These are phyloP conservation scores for Papiliotrema nemorosa DNA, from an alignment of 1,284 basidiomycete species.

Conservation along the genomic window DNA sequence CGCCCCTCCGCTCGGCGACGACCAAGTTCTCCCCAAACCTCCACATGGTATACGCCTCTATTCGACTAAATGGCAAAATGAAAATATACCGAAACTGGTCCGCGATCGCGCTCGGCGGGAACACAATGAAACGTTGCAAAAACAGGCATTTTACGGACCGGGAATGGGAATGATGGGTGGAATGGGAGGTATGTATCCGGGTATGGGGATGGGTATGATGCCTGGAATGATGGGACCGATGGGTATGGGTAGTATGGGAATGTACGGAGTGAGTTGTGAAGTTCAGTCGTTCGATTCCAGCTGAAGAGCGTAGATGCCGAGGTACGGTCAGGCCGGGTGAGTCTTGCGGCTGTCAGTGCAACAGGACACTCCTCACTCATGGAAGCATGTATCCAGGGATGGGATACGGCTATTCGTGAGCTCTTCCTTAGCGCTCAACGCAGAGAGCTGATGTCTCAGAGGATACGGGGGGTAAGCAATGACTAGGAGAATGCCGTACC, in stretches of 20 bases:
- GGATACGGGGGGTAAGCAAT: constrained; percentile 14
- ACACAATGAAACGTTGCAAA: neutral
- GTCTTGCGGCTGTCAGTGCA: neutral
- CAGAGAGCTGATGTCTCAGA: neutral
- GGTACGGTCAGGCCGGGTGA: neutral
- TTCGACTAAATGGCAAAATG: constrained; percentile 32
- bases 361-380: neutral
- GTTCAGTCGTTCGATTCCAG: constrained; percentile 21
- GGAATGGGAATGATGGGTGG: constrained; percentile 19
- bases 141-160: constrained; percentile 26
- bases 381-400: constrained; percentile 8
- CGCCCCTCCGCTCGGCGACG: constrained; percentile 1
- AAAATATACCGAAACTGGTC: constrained; percentile 26
- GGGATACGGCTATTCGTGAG: constrained; percentile 15
- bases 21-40: constrained; percentile 22
- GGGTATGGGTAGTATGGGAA: constrained; percentile 12
- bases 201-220: constrained; percentile 14
- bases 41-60: constrained; percentile 13
- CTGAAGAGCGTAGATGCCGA: neutral
- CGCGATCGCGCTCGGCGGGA: constrained; percentile 5
- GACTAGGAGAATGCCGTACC: neutral
- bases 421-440: neutral
- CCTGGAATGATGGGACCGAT: constrained; percentile 12
- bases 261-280: constrained; percentile 7
- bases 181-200: constrained; percentile 12